Conservation (phyloP, 2,329 filamentous ascomycete genomes). For the Calonectria montana region DNA sequence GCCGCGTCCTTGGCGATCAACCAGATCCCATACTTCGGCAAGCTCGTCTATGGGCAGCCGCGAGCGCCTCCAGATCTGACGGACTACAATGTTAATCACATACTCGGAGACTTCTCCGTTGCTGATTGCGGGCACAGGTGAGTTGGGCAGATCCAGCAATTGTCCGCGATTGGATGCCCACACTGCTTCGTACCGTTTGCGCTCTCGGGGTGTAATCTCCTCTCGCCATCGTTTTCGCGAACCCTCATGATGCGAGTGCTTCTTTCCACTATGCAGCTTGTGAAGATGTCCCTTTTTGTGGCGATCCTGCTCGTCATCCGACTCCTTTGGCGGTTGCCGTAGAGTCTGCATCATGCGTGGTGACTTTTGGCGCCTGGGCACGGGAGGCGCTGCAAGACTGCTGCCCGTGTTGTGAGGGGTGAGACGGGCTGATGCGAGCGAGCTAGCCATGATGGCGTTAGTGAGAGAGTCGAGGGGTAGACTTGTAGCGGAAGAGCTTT, state of each 20-base stretch:
- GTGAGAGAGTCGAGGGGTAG: constrained; percentile 74
- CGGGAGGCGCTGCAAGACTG: constrained; percentile 48
- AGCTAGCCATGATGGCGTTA: constrained; percentile 80
- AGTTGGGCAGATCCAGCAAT: constrained; percentile 49
- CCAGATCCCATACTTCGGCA: constrained; percentile 81
- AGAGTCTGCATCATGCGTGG: constrained; percentile 74
- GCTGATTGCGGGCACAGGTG: constrained; percentile 29
- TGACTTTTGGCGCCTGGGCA: constrained; percentile 57
- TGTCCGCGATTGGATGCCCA: constrained; percentile 85
- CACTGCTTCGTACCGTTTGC: constrained; percentile 85
- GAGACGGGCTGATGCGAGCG: constrained; percentile 73
- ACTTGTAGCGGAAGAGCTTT: constrained; percentile 46
- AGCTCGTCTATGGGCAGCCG: constrained; percentile 75
- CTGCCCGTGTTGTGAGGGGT: constrained; percentile 54
- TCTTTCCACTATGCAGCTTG: constrained; percentile 66
- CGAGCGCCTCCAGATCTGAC: constrained; percentile 81
- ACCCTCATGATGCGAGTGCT: constrained; percentile 82
- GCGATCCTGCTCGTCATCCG: constrained; percentile 66
- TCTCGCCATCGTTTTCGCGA: constrained; percentile 82
- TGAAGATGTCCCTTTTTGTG: constrained; percentile 60
- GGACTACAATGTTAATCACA: constrained; percentile 75
- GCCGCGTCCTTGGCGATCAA: constrained; percentile 68
- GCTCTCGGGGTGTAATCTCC: constrained; percentile 75
- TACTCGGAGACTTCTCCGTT: constrained; percentile 54
- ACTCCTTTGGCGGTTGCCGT: constrained; percentile 63